Evolutionary conservation across 2,329 filamentous ascomycete genomes (phyloP), one percentile per base, ranked within the genome.

Genomic region (Neofusicoccum kwambonambiense): DNA sequence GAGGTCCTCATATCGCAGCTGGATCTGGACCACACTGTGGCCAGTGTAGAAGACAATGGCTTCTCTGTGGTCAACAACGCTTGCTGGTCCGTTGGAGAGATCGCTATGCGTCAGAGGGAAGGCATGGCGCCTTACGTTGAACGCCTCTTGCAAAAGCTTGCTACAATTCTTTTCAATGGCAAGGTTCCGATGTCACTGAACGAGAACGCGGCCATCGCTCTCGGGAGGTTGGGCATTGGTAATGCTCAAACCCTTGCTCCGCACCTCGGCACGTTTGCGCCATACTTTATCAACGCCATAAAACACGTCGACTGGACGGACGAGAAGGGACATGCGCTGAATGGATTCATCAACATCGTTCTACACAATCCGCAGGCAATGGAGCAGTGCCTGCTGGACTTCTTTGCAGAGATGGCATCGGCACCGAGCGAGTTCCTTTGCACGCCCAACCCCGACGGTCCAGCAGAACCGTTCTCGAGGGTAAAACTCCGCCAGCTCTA

Each of bases 1-100:
- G 90, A 92, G 0, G 88, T 94, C 56, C 81, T 97, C n/a, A 86
- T 97, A 68, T 87, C 88, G 71, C 93, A 98, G 75, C 86, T 99
- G 34, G 93, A 98, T 69, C 82, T 97, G 42, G 72, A 70, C 13
- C 73, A 79, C 69, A 90, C 93, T 67, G 84, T 84, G 64, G 86
- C 93, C 67, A 92, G 96, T 70, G 90, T 93, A 67, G 88, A 92
- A 52, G 92, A 96, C 68, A 90, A 87, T 17, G 89, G 89, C 13
- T 97, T 97, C 76, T 92, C 93, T 66, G 93, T 98, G 35, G 89
- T 98, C 66, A 99, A 98, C 84, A 99, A 99, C 75, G 94, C 95
- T 22, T 98, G 94, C 80, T 99, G 95, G 95, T 96, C 93, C 6
- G 89, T 89, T 27, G 95, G 95, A 47, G 95, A 99, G 80, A 95